Evolutionary conservation across 73 alveolate species (phyloP).

Genomic region (Tetrahymena thermophila): DNA sequence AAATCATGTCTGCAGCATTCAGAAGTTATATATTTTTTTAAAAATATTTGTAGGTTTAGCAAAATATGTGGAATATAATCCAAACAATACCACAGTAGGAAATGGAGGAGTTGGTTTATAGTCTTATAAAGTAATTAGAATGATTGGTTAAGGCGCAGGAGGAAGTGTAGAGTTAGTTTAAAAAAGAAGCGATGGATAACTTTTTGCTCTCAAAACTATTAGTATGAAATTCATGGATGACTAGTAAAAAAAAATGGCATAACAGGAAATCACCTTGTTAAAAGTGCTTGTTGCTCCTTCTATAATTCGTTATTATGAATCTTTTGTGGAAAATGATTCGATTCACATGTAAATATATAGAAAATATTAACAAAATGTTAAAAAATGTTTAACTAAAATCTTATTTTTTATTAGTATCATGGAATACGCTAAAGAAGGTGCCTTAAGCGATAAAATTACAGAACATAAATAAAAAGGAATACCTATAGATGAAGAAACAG

Average conservation of each 20-base stretch:
- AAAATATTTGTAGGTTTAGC: background rate
- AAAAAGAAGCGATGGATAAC: conserved; percentile 32
- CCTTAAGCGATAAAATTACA: conserved; percentile 66
- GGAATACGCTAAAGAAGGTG: conserved; percentile 96
- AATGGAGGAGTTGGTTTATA: background rate
- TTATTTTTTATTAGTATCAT: conserved; percentile 26
- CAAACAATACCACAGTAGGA: background rate
- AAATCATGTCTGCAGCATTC: no score
- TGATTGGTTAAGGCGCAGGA: conserved; percentile 10
- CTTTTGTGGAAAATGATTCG: conserved; percentile 67
- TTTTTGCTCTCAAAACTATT: conserved; percentile 55
- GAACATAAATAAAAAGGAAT: conserved; percentile 39
- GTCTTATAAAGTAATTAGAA: background rate
- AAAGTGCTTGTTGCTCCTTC: conserved; percentile 83
- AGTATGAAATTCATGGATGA: conserved; percentile 38
- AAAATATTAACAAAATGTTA: background rate
- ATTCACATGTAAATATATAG: conserved; percentile 47
- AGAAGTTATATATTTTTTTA: background rate
- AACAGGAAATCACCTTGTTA: conserved; percentile 77
- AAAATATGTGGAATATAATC: background rate
- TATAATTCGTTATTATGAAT: conserved; percentile 76
- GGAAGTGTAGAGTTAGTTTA: conserved; percentile 18
- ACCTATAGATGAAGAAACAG: conserved; percentile 60
- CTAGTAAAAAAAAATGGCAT: conserved; percentile 60
- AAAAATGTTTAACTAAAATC: background rate